Evolutionary conservation across 78 protist species (phyloP).

Genomic region (Ministeria vibrans): DNA sequence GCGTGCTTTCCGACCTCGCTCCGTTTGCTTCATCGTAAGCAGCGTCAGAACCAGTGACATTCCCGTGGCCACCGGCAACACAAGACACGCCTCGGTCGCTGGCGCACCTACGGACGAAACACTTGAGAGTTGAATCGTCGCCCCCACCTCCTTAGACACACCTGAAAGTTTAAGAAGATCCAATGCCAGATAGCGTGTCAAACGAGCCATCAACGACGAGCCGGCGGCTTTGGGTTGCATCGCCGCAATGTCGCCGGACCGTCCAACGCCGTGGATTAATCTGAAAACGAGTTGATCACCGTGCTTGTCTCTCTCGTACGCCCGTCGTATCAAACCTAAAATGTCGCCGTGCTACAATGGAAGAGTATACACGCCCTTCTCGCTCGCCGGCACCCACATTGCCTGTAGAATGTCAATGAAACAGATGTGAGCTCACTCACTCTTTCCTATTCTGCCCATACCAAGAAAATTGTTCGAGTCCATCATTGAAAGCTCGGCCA

Average conservation of each 20-base stretch:
- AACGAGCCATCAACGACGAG: slow-evolving; percentile 78
- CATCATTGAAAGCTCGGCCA: slow-evolving; percentile 71
- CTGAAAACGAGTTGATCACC: slow-evolving; percentile 1
- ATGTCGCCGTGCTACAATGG: slow-evolving; percentile 61
- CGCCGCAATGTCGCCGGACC: slow-evolving; percentile 93
- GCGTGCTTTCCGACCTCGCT: not conserved
- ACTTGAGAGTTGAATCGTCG: not conserved
- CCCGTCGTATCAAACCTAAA: slow-evolving; percentile 13
- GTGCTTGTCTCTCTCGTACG: not conserved
- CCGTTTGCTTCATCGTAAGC: not conserved
- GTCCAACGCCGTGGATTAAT: slow-evolving; percentile 94
- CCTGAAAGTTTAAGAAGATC: slow-evolving; percentile 59
- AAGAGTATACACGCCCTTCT: slow-evolving; percentile 83
- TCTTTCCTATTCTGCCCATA: not conserved
- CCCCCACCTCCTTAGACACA: not conserved
- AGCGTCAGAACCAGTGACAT: slow-evolving; percentile 83
- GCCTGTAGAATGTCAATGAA: slow-evolving; percentile 5
- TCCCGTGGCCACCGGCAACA: slow-evolving; percentile 95
- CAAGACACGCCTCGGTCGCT: slow-evolving; percentile 28
- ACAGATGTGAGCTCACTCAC: not conserved
- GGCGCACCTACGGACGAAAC: slow-evolving; percentile 24
- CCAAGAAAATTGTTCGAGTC: slow-evolving; percentile 76
- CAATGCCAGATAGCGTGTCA: slow-evolving; percentile 57
- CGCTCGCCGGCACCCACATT: slow-evolving; percentile 96
- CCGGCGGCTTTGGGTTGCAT: slow-evolving; percentile 99